Conservation (phyloP, 108 stramenopile species). For the Cyclotella kingstonii region DNA sequence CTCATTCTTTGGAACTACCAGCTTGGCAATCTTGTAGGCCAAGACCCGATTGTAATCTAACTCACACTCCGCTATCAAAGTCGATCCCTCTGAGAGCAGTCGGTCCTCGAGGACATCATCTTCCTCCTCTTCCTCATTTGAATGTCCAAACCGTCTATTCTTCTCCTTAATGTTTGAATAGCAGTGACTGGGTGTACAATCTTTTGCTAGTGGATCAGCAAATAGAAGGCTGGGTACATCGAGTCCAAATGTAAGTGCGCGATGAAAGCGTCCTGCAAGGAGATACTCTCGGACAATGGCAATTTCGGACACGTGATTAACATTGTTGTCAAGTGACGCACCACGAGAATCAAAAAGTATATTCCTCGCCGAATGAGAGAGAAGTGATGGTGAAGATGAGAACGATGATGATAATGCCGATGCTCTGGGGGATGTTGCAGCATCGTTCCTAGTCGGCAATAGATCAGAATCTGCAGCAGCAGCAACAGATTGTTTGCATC, state of each 20-base stretch:
- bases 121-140: slow-evolving; percentile 53
- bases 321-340: too few relatives aligned
- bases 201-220: slow-evolving; percentile 70
- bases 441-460: too few relatives aligned
- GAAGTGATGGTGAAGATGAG: too few relatives aligned
- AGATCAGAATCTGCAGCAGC: too few relatives aligned
- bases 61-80: slow-evolving; percentile 70
- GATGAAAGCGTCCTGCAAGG: slow-evolving; percentile 72
- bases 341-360: neutral
- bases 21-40: slow-evolving; percentile 59
- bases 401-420: too few relatives aligned
- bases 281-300: slow-evolving; percentile 73
- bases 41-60: slow-evolving; percentile 83
- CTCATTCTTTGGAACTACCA: slow-evolving; percentile 59
- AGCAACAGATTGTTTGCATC: too few relatives aligned
- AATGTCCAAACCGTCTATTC: slow-evolving; percentile 24
- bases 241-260: slow-evolving; percentile 81
- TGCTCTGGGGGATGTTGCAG: too few relatives aligned
- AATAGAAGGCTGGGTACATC: slow-evolving; percentile 84
- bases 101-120: slow-evolving; percentile 65
- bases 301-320: slow-evolving; percentile 54
- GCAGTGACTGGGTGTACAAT: slow-evolving; percentile 49
- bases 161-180: slow-evolving; percentile 23
- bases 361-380: too few relatives aligned
- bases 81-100: slow-evolving; percentile 49